phyloP scores from a whole-genome alignment of 441 rosid genomes.

The Pelargonium cotyledonis region DNA sequence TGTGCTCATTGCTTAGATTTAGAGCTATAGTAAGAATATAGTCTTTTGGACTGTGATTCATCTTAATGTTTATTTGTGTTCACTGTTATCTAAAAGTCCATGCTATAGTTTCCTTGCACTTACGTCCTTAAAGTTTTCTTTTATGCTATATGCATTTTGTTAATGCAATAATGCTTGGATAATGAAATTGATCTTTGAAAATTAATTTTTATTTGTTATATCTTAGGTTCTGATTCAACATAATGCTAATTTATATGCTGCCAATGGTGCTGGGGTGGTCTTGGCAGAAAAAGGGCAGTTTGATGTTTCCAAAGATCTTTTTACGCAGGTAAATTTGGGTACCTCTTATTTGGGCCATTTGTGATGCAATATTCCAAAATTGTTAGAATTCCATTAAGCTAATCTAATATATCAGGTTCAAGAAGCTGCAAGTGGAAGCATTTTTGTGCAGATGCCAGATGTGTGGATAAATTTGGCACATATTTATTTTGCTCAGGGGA shows the following conservation, averaged over 20 bases:
- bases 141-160: constrained; percentile 4
- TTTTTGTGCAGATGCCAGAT: constrained; percentile 96
- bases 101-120: neutral
- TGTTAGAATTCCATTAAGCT: constrained; percentile 15
- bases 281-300: constrained; percentile 97
- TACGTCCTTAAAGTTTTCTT: constrained; percentile 7
- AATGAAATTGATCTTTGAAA: constrained; percentile 9
- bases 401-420: constrained; percentile 58
- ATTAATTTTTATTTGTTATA: neutral
- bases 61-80: neutral
- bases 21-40: neutral
- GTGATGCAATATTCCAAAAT: constrained; percentile 11
- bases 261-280: constrained; percentile 96
- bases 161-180: constrained; percentile 7
- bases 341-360: constrained; percentile 15
- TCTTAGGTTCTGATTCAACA: constrained; percentile 88
- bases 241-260: constrained; percentile 88
- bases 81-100: neutral
- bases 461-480: constrained; percentile 99
- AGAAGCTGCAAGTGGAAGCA: constrained; percentile 99
- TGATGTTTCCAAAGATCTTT: constrained; percentile 93
- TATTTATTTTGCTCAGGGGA: constrained; percentile 96
- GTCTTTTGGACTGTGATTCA: neutral
- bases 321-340: constrained; percentile 60
- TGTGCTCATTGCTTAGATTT: neutral